phyloP scores from a whole-genome alignment of 2,329 filamentous ascomycete species.

The Neocatenulostroma microsporum region DNA sequence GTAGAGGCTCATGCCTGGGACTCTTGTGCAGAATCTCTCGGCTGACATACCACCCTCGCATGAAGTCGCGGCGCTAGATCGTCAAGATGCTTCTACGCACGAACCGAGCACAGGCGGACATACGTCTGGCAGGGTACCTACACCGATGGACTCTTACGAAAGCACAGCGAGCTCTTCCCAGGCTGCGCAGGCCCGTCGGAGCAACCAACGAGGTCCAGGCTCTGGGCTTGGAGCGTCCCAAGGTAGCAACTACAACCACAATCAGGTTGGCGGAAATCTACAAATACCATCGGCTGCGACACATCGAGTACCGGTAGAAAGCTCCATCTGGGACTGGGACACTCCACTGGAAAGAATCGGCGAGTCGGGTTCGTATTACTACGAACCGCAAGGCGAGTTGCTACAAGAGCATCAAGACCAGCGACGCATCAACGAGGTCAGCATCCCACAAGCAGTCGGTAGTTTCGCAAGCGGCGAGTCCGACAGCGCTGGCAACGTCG shows the following conservation, averaged over 20 bases:
- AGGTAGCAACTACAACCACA: background rate
- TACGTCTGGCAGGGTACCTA: background rate
- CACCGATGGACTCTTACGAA: background rate
- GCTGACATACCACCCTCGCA: background rate
- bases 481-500: constrained; percentile 9
- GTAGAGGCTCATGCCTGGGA: background rate
- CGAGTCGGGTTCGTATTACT: constrained; percentile 22
- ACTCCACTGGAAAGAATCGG: constrained; percentile 17
- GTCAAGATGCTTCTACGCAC: background rate
- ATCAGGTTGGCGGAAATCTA: background rate
- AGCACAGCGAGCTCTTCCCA: background rate
- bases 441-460: constrained; percentile 27
- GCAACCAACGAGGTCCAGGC: background rate
- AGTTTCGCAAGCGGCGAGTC: background rate
- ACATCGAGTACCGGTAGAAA: background rate
- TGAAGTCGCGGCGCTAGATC: background rate
- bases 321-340: constrained; percentile 6
- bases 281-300: background rate
- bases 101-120: background rate
- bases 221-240: background rate
- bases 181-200: background rate
- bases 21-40: background rate
- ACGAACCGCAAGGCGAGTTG: constrained; percentile 42
- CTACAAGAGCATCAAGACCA: constrained; percentile 30
- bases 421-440: constrained; percentile 29